Percentiles rank a stretch among this genome's conserved stretches.
Evolutionary conservation across 305 asterid species (phyloP).

Genomic region (Fraxinus sp.): DNA sequence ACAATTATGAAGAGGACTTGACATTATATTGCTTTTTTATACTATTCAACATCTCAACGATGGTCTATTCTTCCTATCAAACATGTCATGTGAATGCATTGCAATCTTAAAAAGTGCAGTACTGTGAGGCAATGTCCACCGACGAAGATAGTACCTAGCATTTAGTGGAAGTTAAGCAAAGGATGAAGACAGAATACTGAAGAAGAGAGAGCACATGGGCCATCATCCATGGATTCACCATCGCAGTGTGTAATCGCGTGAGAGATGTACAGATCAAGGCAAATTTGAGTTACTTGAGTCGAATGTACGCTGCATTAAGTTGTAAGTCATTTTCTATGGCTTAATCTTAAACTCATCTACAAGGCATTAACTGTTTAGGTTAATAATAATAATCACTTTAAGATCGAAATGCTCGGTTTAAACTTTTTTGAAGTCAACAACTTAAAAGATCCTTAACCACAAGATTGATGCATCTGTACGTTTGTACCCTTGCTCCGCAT

Average conservation of each 20-base stretch:
- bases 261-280: not conserved
- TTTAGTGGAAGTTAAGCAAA: not conserved
- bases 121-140: not conserved
- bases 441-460: not conserved
- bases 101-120: not conserved
- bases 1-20: not conserved
- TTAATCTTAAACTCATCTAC: not conserved
- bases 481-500: not conserved
- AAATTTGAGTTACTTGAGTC: not conserved
- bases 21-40: not conserved
- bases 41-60: not conserved
- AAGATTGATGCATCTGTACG: not conserved
- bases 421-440: conserved; percentile 12
- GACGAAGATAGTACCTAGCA: not conserved
- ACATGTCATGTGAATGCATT: not conserved
- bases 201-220: not conserved
- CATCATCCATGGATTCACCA: not conserved
- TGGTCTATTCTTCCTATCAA: not conserved
- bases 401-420: not conserved
- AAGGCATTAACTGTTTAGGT: not conserved
- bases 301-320: not conserved
- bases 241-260: not conserved
- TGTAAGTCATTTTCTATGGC: not conserved
- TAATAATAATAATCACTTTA: not conserved
- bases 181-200: not conserved